Evolutionary conservation across 345 rosid species (phyloP).

Genomic region (Barbarea vulgaris): DNA sequence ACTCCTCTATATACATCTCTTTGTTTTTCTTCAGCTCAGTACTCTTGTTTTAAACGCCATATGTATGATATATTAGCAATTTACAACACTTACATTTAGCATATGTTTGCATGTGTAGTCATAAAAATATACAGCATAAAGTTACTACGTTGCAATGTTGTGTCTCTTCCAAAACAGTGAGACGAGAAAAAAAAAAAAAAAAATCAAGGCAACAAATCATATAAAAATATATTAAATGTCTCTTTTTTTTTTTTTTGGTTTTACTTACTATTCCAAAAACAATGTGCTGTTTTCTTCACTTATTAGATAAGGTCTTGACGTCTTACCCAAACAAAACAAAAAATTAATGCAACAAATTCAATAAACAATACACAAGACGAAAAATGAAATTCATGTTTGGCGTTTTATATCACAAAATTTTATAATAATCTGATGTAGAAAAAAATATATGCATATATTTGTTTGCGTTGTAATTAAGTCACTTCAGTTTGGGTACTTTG

Average conservation of each 20-base stretch:
- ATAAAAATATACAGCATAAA: not conserved
- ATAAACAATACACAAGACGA: not conserved
- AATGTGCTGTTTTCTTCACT: not conserved
- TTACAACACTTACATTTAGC: not conserved
- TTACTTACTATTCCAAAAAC: not conserved
- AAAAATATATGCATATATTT: not conserved
- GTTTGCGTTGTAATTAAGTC: slow-evolving; percentile 36
- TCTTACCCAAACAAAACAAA: not conserved
- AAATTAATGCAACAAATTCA: not conserved
- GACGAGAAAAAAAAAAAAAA: not conserved
- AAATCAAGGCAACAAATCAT: not conserved
- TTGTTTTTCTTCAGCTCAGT: not conserved
- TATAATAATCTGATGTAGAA: not conserved
- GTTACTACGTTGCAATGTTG: not conserved
- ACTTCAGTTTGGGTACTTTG: slow-evolving; percentile 33
- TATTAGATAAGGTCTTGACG: not conserved
- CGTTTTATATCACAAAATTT: not conserved
- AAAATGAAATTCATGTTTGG: slow-evolving; percentile 3
- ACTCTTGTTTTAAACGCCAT: not conserved
- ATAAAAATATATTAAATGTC: not conserved
- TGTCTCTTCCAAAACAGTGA: slow-evolving; percentile 3
- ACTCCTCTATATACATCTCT: not conserved
- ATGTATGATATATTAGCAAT: no score
- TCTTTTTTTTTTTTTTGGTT: not conserved
- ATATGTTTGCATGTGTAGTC: not conserved